Base-by-base conservation (phyloP, 2,329 filamentous ascomycete genomes). In the Scolecobasidium constrictum region DNA sequence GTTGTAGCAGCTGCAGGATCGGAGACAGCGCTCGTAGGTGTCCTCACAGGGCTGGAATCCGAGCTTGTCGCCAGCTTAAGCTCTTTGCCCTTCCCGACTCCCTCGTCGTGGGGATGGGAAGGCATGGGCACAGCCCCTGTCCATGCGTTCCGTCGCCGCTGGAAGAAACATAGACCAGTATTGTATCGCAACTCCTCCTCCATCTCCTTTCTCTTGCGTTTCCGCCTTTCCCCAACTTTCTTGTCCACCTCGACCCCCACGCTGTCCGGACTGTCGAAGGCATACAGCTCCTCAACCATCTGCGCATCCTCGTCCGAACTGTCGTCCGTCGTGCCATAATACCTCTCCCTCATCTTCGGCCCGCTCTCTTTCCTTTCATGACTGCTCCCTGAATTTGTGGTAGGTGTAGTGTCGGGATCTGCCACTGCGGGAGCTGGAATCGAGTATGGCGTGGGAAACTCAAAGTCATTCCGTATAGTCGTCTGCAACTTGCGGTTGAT, bases 71-170 rank as follows among this genome's bases (percentile, higher is more conserved):
- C 40, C 34, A 43, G 21, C 47, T 35, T 54, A 15, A 62, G 49
- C 74, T 9, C 72, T 68, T 22, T 67, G 67, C 0, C 26, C n/a
- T 31, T 7, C 26, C 9, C 9, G 9, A 31, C 26, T 31, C n/a
- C 26, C n/a, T 7, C 26, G 9, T 7, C 26, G 26, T 31, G 26
- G 9, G 9, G 9, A n/a, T 9, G 9, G 13, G 40, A 49, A 35
- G 57, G 54, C 41, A 56, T 59, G 9, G 67, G 72, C 48, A 73
- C 74, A 22, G 86, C 88, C 22, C 83, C 81, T 1, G 87, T 90
- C 90, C 90, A 96, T 5, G 78, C 79, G 62, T 94, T 78, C 38
- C 88, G 74, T 46, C 85, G 71, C 21, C 80, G 75, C 46, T 80
- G 75, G 62, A 86, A 96, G 57, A 82, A 83, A n/a, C 78, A 74